Percentiles rank a stretch among this genome's conserved stretches.
Evolutionary conservation across 2,329 filamentous ascomycete genomes (phyloP).

Genomic region (Fusarium chlamydosporum): DNA sequence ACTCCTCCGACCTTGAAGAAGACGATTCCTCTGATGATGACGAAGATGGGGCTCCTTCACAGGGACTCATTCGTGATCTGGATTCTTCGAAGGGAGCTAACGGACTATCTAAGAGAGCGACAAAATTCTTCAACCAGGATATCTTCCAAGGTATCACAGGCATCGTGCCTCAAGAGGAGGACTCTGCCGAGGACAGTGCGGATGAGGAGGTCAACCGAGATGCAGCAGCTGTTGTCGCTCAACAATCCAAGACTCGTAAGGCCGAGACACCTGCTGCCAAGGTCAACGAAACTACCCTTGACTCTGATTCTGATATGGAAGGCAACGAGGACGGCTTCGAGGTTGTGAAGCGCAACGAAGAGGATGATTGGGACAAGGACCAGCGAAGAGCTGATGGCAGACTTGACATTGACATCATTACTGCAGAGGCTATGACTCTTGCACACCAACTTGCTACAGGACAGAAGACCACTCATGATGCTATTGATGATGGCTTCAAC

Average conservation of each 20-base stretch:
- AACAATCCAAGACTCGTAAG: conserved; percentile 50
- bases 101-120: conserved; percentile 68
- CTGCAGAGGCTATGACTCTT: conserved; percentile 98
- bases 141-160: conserved; percentile 89
- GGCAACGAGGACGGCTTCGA: conserved; percentile 70
- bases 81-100: conserved; percentile 49
- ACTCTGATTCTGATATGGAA: conserved; percentile 54
- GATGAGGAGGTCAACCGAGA: conserved; percentile 56
- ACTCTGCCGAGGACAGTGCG: conserved; percentile 41
- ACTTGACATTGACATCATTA: conserved; percentile 95
- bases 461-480: conserved; percentile 81
- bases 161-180: conserved; percentile 66
- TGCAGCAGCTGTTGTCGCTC: conserved; percentile 46
- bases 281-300: conserved; percentile 44
- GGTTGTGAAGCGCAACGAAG: conserved; percentile 66
- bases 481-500: conserved; percentile 94
- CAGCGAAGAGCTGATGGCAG: conserved; percentile 74
- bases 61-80: conserved; percentile 56
- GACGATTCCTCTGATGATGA: conserved; percentile 57
- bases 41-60: conserved; percentile 43
- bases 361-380: conserved; percentile 77
- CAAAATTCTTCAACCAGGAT: conserved; percentile 93
- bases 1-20: conserved; percentile 69
- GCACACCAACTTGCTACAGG: conserved; percentile 93
- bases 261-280: conserved; percentile 28